phyloP scores from a whole-genome alignment of 2,329 filamentous ascomycete genomes.

The Calonectria multiphialidica region DNA sequence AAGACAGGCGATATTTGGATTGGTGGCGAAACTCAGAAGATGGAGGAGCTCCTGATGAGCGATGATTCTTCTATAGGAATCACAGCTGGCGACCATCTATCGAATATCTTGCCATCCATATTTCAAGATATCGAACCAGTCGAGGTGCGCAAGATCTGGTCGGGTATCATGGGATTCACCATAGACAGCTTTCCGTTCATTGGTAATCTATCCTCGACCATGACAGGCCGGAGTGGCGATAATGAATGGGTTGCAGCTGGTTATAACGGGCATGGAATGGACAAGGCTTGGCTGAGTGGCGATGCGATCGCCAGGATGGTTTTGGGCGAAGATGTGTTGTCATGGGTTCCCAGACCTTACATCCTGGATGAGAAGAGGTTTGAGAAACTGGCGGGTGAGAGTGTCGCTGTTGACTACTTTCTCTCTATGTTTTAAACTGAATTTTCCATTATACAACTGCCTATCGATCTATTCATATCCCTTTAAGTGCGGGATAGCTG shows the following conservation, averaged over 20 bases:
- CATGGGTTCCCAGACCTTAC: no score
- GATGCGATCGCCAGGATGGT: slow-evolving; percentile 49
- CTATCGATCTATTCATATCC: no score
- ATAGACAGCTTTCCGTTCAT: slow-evolving; percentile 61
- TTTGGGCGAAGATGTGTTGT: no score
- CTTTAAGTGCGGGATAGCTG: no score
- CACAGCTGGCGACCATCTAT: slow-evolving; percentile 49
- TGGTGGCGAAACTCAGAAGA: slow-evolving; percentile 60
- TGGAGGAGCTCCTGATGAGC: slow-evolving; percentile 54
- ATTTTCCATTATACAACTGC: no score
- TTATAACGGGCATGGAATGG: slow-evolving; percentile 64
- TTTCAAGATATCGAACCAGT: slow-evolving; percentile 28
- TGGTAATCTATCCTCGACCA: slow-evolving; percentile 51
- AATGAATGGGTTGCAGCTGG: slow-evolving; percentile 62
- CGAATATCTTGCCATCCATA: slow-evolving; percentile 52
- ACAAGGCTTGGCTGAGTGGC: slow-evolving; percentile 61
- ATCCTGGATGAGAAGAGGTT: no score
- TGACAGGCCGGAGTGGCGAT: slow-evolving; percentile 24
- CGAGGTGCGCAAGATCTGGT: slow-evolving; percentile 54
- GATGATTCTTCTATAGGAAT: slow-evolving; percentile 57
- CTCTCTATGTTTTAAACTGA: no score
- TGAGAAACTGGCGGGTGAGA: no score
- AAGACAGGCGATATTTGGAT: slow-evolving; percentile 59
- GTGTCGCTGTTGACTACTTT: no score
- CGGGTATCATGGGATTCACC: slow-evolving; percentile 59